phyloP scores from a whole-genome alignment of 2,329 filamentous ascomycete genomes.

The Fusarium incarnatum region DNA sequence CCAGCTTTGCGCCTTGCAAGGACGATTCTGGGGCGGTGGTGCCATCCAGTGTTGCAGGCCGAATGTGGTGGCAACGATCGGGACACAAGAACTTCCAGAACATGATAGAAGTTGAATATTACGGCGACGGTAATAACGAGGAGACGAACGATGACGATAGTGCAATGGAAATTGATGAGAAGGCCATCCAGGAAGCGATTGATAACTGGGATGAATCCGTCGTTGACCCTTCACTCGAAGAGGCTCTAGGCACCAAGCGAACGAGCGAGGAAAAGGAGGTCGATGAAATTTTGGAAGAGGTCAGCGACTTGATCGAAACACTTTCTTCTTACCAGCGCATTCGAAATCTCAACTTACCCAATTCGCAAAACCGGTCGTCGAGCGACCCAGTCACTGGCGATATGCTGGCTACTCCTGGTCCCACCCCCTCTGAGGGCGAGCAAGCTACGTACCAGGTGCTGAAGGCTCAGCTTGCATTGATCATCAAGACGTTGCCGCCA shows the following conservation, averaged over 20 bases:
- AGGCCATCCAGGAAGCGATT: conserved; percentile 64
- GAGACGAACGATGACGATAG: conserved; percentile 51
- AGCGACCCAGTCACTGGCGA: conserved; percentile 74
- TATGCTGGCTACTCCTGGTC: conserved; percentile 74
- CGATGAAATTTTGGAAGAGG: conserved; percentile 77
- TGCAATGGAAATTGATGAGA: conserved; percentile 61
- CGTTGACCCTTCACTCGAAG: conserved; percentile 69
- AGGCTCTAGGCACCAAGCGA: conserved; percentile 63
- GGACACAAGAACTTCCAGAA: conserved; percentile 75
- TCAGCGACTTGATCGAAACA: conserved; percentile 81
- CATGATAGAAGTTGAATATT: conserved; percentile 66
- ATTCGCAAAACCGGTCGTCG: conserved; percentile 69
- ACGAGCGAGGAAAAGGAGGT: conserved; percentile 73
- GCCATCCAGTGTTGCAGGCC: conserved; percentile 73
- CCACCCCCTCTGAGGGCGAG: conserved; percentile 74
- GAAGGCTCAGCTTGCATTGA: conserved; percentile 77
- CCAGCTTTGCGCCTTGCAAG: conserved; percentile 80
- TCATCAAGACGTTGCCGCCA: conserved; percentile 81
- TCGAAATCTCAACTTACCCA: conserved; percentile 76
- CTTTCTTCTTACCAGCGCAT: conserved; percentile 83
- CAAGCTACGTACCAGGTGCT: conserved; percentile 75
- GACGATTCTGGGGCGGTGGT: conserved; percentile 79
- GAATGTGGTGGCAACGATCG: conserved; percentile 81
- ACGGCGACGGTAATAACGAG: conserved; percentile 54
- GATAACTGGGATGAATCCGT: conserved; percentile 68